Percentiles rank a stretch among this genome's conserved stretches.
phyloP scores from a whole-genome alignment of 495 filamentous ascomycete genomes.

The Penicillium coprophilum region DNA sequence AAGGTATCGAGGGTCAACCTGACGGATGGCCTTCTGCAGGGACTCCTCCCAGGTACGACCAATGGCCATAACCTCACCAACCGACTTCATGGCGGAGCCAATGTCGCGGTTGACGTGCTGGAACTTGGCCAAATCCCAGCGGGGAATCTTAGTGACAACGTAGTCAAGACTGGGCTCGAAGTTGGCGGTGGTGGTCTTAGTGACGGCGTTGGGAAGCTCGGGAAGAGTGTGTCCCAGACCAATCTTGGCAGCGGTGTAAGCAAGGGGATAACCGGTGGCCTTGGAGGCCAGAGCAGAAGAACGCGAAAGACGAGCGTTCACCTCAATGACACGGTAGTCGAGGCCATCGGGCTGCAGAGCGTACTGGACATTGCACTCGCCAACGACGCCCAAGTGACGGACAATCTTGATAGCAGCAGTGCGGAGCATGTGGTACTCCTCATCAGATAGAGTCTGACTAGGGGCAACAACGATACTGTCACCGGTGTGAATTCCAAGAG shows the following conservation, averaged over 20 bases:
- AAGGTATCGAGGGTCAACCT: constrained; percentile 87
- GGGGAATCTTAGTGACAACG: constrained; percentile 96
- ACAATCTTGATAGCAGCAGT: constrained; percentile 96
- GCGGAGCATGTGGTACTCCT: constrained; percentile 98
- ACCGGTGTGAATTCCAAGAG: constrained; percentile 92
- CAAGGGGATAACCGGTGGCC: constrained; percentile 93
- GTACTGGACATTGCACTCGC: constrained; percentile 98
- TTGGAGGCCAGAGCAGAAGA: constrained; percentile 96
- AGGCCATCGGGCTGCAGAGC: constrained; percentile 91
- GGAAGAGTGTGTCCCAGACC: constrained; percentile 91
- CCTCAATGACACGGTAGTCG: constrained; percentile 97
- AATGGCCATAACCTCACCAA: constrained; percentile 99
- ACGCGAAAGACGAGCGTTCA: constrained; percentile 92
- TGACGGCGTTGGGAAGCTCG: constrained; percentile 94
- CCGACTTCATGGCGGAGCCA: constrained; percentile 96
- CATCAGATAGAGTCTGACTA: constrained; percentile 91
- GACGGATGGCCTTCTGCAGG: constrained; percentile 97
- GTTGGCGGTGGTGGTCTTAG: constrained; percentile 97
- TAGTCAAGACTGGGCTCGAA: constrained; percentile 98
- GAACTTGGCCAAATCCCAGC: constrained; percentile 98
- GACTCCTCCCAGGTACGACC: constrained; percentile 97
- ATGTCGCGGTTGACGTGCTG: constrained; percentile 98
- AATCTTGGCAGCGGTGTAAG: constrained; percentile 96
- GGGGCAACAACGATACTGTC: constrained; percentile 97
- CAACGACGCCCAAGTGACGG: constrained; percentile 90